These are phyloP conservation scores for Penicillium herquei DNA, from an alignment of 495 filamentous ascomycete species.

Conservation along the genomic window DNA sequence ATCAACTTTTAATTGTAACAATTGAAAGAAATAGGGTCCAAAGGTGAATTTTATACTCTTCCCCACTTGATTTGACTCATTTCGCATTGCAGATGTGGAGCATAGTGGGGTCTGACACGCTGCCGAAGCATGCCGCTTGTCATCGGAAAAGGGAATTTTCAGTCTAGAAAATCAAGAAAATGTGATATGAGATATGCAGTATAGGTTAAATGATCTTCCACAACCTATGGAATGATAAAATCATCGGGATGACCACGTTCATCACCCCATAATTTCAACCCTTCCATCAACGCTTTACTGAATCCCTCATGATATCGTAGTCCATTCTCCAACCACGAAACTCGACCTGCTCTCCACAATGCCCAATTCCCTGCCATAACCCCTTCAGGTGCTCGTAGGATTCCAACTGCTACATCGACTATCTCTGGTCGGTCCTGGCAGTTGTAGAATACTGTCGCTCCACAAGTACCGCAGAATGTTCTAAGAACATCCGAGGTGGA, in stretches of 20 bases:
- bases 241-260: constrained; percentile 15
- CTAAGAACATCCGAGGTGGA: constrained; percentile 45
- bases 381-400: constrained; percentile 47
- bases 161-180: background rate
- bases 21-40: no score
- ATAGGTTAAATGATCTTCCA: background rate
- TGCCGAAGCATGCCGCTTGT: constrained; percentile 4
- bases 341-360: constrained; percentile 30
- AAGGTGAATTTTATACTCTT: constrained; percentile 1
- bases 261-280: constrained; percentile 28
- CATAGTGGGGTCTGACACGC: constrained; percentile 2
- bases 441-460: constrained; percentile 50
- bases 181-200: background rate
- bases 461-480: constrained; percentile 54
- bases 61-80: constrained; percentile 3
- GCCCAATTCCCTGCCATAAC: constrained; percentile 48
- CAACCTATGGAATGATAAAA: constrained; percentile 13
- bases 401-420: constrained; percentile 50
- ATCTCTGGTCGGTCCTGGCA: constrained; percentile 39
- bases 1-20: background rate
- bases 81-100: background rate
- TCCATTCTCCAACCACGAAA: constrained; percentile 29
- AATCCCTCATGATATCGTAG: constrained; percentile 31
- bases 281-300: constrained; percentile 25
- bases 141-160: constrained; percentile 1